These are phyloP conservation scores for Diplosphaera chodatii DNA, from an alignment of 139 green algal genomes.

Conservation along the genomic window DNA sequence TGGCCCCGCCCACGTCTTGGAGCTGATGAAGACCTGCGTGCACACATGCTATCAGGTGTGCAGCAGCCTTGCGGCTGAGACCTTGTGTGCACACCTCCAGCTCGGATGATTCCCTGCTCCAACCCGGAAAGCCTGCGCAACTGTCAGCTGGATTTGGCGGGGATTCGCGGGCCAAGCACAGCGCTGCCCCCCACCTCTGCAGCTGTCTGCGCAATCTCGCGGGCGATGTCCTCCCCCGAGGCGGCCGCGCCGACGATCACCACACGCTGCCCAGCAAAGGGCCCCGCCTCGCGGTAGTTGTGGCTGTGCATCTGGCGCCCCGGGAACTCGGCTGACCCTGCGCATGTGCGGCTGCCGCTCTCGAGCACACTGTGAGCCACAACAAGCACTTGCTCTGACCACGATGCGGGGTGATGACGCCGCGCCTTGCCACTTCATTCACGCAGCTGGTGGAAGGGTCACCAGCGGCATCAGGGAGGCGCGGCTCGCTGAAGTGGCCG, in stretches of 20 bases:
- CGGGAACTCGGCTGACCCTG: slow-evolving; percentile 18
- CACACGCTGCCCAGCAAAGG: slow-evolving; percentile 52
- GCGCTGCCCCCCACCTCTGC: background rate
- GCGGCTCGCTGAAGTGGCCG: slow-evolving; percentile 61
- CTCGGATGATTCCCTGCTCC: no score
- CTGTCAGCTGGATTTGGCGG: no score
- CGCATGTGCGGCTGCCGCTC: background rate
- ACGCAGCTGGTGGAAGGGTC: no score
- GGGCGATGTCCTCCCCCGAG: slow-evolving; percentile 46
- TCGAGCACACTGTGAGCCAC: no score
- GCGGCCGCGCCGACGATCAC: slow-evolving; percentile 60
- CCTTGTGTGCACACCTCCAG: no score
- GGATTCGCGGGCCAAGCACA: no score
- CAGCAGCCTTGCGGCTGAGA: no score
- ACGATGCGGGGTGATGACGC: no score
- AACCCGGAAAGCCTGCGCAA: no score
- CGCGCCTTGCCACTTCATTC: no score
- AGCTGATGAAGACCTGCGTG: slow-evolving; percentile 31
- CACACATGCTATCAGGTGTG: no score
- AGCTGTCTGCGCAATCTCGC: slow-evolving; percentile 43
- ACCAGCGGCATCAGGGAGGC: slow-evolving; percentile 17
- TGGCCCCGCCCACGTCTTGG: slow-evolving; percentile 18
- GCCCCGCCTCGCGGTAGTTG: slow-evolving; percentile 32
- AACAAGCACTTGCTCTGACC: no score
- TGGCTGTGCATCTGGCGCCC: slow-evolving; percentile 45